Evolutionary conservation across 2,329 filamentous ascomycete species (phyloP), one percentile per base, ranked within the genome.

Genomic region (Leptodontidium sp.): DNA sequence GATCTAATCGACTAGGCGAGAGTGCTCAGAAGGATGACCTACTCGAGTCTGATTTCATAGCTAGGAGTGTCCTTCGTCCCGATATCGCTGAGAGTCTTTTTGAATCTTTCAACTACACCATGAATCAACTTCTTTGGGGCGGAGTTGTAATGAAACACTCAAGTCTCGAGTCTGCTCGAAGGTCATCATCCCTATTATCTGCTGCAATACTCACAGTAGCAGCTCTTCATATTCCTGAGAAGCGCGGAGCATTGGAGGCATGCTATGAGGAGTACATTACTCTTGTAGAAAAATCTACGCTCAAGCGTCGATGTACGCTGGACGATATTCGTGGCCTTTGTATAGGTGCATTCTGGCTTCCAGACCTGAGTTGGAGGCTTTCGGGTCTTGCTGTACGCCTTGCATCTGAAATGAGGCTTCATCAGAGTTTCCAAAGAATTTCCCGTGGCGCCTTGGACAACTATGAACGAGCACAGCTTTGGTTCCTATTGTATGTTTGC

Each of bases 311-410:
- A 21, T 50, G 49, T 50, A 63, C 29, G 7, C 8, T 63, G 24
- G 61, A 63, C 45, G 61, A 63, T 9, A 52, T 63, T 21, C 43
- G 61, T 24, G 61, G 38, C 24, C 32, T 63, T 26, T 63, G 61
- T 38, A 63, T 63, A 32, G 61, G 61, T 24, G 61, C 61, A 15
- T 63, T 63, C 17, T 63, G 61, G 61, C 61, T 63, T 24, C 43
- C 61, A 26, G 61, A 63, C 11, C 21, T 63, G n/a, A 50, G 43
- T 45, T 63, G 61, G 61, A 63, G 45, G 29, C 32, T 63, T 11
- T 50, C 49, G 11, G 49, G 61, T 21, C 45, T 29, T n/a, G 61
- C 61, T 50, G 61, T 63, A 24, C 61, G 47, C 8, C 32, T 63
- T 38, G 61, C 45, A n/a, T 32, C n/a, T 15, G 61, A 63, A 29